These are phyloP conservation scores for Mycena venus DNA, from an alignment of 768 basidiomycete genomes.

Conservation along the genomic window DNA sequence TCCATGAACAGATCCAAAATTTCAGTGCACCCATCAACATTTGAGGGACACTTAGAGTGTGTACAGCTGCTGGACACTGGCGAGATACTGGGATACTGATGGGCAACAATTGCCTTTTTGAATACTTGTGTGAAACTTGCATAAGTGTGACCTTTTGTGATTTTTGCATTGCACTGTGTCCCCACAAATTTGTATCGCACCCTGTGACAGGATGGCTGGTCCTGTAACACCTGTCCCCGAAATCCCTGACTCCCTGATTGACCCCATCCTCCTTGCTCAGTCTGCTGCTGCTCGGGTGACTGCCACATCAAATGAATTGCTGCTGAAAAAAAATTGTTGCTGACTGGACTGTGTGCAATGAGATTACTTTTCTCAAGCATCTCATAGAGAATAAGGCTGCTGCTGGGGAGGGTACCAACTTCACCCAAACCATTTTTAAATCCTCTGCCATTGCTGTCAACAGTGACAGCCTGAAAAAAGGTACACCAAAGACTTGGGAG, in stretches of 20 bases:
- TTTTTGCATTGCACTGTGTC: not conserved
- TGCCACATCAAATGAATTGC: not conserved
- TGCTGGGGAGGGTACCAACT: not conserved
- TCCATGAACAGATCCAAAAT: no score
- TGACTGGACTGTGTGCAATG: not conserved
- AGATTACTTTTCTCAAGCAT: not conserved
- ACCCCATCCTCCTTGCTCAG: not conserved
- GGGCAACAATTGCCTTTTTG: not conserved
- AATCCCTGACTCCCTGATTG: not conserved
- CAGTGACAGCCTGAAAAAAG: not conserved
- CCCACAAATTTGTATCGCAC: not conserved
- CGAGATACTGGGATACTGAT: not conserved
- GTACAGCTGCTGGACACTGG: not conserved
- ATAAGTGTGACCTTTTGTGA: not conserved
- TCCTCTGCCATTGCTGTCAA: not conserved
- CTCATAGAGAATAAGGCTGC: not conserved
- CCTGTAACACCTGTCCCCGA: not conserved
- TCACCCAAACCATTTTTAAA: not conserved
- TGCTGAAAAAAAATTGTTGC: not conserved
- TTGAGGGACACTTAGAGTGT: not conserved
- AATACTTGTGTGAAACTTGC: not conserved
- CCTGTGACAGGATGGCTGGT: no score
- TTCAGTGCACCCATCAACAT: no score
- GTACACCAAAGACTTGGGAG: not conserved
- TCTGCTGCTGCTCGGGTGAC: not conserved